Conservation (phyloP, 2,329 filamentous ascomycete genomes). For the Botryotinia globosa region DNA sequence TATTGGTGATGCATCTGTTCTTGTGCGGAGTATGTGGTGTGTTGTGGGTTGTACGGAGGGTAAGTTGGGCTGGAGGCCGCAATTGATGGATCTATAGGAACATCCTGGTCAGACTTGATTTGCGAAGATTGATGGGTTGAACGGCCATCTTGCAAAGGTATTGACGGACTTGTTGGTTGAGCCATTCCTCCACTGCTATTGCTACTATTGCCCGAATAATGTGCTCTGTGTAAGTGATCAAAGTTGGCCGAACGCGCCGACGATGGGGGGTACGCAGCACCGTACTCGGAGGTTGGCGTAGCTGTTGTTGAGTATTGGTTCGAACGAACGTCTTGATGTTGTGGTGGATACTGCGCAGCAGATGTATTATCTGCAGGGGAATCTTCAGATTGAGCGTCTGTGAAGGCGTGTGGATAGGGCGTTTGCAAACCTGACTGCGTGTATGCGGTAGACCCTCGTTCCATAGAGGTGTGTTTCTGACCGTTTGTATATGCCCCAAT, state of each 20-base stretch:
- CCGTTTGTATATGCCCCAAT: slow-evolving; percentile 34
- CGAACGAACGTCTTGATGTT: slow-evolving; percentile 75
- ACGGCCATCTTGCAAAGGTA: slow-evolving; percentile 77
- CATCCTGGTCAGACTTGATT: slow-evolving; percentile 92
- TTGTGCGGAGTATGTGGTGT: slow-evolving; percentile 82
- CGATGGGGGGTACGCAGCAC: slow-evolving; percentile 63
- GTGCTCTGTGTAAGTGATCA: slow-evolving; percentile 82
- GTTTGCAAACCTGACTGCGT: slow-evolving; percentile 85
- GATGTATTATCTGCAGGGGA: slow-evolving; percentile 84
- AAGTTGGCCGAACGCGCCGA: slow-evolving; percentile 79
- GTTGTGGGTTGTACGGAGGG: slow-evolving; percentile 66
- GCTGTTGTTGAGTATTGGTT: slow-evolving; percentile 57
- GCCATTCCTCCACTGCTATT: slow-evolving; percentile 86
- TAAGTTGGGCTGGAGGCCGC: slow-evolving; percentile 91
- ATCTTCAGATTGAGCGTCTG: slow-evolving; percentile 78
- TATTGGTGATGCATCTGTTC: slow-evolving; percentile 85
- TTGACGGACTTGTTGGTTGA: slow-evolving; percentile 98
- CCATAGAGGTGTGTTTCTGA: slow-evolving; percentile 47
- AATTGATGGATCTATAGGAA: slow-evolving; percentile 99
- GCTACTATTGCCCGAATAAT: slow-evolving; percentile 74
- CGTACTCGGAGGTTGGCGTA: slow-evolving; percentile 88
- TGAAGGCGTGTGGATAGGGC: slow-evolving; percentile 64
- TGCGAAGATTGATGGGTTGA: slow-evolving; percentile 68
- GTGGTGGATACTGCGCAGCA: slow-evolving; percentile 84
- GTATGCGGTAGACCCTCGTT: slow-evolving; percentile 68